Evolutionary conservation across 2,329 filamentous ascomycete species (phyloP).

Genomic region (Geosmithia flava): DNA sequence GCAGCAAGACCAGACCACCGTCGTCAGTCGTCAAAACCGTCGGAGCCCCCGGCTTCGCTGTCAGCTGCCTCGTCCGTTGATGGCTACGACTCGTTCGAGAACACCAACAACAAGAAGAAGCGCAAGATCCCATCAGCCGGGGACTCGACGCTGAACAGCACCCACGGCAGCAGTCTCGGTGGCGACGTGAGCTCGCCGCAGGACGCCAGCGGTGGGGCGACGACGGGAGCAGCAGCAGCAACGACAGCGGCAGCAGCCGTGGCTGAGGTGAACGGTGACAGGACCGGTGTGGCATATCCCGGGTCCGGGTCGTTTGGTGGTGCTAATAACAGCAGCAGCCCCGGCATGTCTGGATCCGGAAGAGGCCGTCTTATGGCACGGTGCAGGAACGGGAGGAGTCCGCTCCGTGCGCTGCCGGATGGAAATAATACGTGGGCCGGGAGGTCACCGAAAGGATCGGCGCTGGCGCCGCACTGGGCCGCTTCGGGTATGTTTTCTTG

Average conservation of each 20-base stretch:
- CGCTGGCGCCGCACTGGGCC: slow-evolving; percentile 31
- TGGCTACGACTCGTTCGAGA: slow-evolving; percentile 95
- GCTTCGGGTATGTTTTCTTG: slow-evolving; percentile 27
- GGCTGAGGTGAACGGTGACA: slow-evolving; percentile 17
- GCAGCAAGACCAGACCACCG: slow-evolving; percentile 32
- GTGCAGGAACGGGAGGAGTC: slow-evolving; percentile 45
- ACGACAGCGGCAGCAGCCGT: neutral
- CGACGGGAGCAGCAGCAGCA: too few species aligned
- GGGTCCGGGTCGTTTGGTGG: slow-evolving; percentile 39
- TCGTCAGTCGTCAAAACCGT: slow-evolving; percentile 10
- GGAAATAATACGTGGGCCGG: slow-evolving; percentile 42
- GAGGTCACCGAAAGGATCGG: slow-evolving; percentile 31
- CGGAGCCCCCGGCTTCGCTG: slow-evolving; percentile 42
- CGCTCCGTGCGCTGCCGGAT: slow-evolving; percentile 47
- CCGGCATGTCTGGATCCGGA: slow-evolving; percentile 71
- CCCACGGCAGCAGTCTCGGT: slow-evolving; percentile 17
- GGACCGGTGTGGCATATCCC: slow-evolving; percentile 11
- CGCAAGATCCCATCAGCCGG: slow-evolving; percentile 90
- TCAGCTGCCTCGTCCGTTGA: slow-evolving; percentile 64
- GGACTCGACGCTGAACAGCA: slow-evolving; percentile 40
- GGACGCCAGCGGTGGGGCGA: too few species aligned
- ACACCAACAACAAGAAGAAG: slow-evolving; percentile 99
- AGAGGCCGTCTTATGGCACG: slow-evolving; percentile 67
- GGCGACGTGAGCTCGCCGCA: slow-evolving; percentile 25
- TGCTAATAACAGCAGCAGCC: slow-evolving; percentile 11